These are phyloP conservation scores for Aspergillus fructus DNA, from an alignment of 2,329 filamentous ascomycete species.

Conservation along the genomic window DNA sequence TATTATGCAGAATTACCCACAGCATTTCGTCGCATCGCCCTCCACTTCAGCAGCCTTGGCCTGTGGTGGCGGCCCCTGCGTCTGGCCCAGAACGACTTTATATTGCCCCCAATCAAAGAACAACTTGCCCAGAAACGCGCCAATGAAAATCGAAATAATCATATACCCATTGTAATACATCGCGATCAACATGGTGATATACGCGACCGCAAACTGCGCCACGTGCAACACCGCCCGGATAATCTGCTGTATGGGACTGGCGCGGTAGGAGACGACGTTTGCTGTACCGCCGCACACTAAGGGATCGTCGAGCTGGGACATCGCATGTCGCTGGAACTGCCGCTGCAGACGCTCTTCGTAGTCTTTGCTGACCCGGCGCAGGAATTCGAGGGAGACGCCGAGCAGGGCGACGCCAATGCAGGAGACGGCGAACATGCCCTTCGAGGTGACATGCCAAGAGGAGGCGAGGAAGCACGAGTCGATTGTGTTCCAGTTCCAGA, in stretches of 20 bases:
- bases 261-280: constrained; percentile 11
- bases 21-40: constrained; percentile 10
- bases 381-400: constrained; percentile 13
- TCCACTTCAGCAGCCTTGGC: neutral
- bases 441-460: constrained; percentile 14
- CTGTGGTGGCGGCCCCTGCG: neutral
- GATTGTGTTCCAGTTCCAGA: constrained; percentile 27
- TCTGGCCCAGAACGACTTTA: constrained; percentile 10
- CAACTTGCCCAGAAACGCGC: constrained; percentile 14
- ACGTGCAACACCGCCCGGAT: constrained; percentile 13
- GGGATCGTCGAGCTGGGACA: constrained; percentile 3
- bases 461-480: constrained; percentile 21
- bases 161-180: constrained; percentile 19
- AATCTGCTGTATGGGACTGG: constrained; percentile 13
- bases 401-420: constrained; percentile 16
- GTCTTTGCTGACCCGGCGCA: constrained; percentile 13
- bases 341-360: constrained; percentile 14
- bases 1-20: neutral
- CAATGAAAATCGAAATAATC: constrained; percentile 17
- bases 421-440: constrained; percentile 16
- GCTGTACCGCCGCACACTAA: constrained; percentile 7
- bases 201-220: constrained; percentile 13
- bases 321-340: constrained; percentile 14
- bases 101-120: constrained; percentile 17
- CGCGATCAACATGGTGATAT: constrained; percentile 15